Percentiles rank a stretch among this genome's conserved stretches.
phyloP scores from a whole-genome alignment of 129 eudicot species.

The Centrapalus pauciflorus region DNA sequence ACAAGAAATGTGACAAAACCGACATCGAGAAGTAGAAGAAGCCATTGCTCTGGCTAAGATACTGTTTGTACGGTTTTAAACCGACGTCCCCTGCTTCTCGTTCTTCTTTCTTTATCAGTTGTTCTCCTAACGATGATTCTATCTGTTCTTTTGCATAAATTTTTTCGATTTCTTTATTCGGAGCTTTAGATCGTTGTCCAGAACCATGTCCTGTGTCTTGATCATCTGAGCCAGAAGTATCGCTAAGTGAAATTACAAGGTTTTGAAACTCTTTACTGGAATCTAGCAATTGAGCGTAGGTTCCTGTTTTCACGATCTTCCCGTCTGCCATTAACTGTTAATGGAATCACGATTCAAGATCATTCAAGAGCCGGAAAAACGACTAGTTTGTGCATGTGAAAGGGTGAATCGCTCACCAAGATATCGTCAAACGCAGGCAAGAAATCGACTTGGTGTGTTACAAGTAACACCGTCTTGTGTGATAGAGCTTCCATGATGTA shows the following conservation, averaged over 20 bases:
- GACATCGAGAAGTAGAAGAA: conserved; percentile 33
- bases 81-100: conserved; percentile 44
- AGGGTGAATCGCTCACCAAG: conserved; percentile 30
- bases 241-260: conserved; percentile 43
- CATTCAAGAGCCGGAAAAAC: background rate
- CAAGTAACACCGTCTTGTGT: conserved; percentile 55
- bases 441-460: conserved; percentile 69
- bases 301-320: conserved; percentile 37
- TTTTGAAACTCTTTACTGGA: conserved; percentile 47
- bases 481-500: conserved; percentile 59
- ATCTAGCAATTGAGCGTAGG: conserved; percentile 38
- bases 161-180: conserved; percentile 14
- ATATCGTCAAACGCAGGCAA: conserved; percentile 41
- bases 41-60: conserved; percentile 38
- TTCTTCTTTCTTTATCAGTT: conserved; percentile 49
- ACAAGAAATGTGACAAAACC: conserved; percentile 13
- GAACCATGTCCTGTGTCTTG: background rate
- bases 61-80: conserved; percentile 40
- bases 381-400: background rate
- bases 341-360: background rate
- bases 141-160: background rate
- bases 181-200: conserved; percentile 5
- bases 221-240: conserved; percentile 12
- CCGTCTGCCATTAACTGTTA: conserved; percentile 43
- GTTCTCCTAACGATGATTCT: conserved; percentile 25